These are phyloP conservation scores for Falciphora oryzae DNA, from an alignment of 2,329 filamentous ascomycete species.

Conservation along the genomic window DNA sequence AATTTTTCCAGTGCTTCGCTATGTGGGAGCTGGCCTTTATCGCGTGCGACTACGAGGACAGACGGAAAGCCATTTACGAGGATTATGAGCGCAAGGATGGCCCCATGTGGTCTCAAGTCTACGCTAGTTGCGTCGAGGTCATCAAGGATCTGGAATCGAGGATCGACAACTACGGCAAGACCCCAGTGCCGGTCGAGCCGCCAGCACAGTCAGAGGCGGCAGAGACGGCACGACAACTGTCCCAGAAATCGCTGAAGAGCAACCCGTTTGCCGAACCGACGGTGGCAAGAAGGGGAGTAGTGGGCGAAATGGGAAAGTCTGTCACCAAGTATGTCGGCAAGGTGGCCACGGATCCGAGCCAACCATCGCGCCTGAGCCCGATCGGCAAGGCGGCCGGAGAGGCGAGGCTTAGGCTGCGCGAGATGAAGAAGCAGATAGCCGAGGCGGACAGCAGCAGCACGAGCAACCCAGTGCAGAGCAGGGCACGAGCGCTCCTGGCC, in stretches of 20 bases:
- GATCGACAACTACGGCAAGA: conserved; percentile 56
- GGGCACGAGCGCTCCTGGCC: conserved; percentile 41
- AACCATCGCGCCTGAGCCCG: conserved; percentile 44
- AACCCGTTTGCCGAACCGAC: conserved; percentile 32
- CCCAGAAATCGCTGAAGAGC: conserved; percentile 29
- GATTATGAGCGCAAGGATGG: conserved; percentile 81
- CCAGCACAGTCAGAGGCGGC: conserved; percentile 11
- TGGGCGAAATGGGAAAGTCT: not conserved
- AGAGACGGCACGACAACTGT: not conserved
- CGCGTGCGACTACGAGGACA: conserved; percentile 64
- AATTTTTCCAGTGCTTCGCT: conserved; percentile 61
- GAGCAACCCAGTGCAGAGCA: conserved; percentile 39
- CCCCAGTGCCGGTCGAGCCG: conserved; percentile 26
- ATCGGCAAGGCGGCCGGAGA: conserved; percentile 43
- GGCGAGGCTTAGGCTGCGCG: conserved; percentile 42
- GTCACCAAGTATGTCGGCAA: conserved; percentile 41
- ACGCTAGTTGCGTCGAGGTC: conserved; percentile 60
- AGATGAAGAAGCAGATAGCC: conserved; percentile 50
- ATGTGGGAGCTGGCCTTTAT: conserved; percentile 89
- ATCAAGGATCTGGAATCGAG: conserved; percentile 62
- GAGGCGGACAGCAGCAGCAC: conserved; percentile 37
- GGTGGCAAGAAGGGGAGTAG: not conserved
- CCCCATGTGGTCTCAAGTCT: conserved; percentile 76
- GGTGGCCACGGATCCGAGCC: conserved; percentile 40
- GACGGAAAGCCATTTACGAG: conserved; percentile 74